phyloP scores from a whole-genome alignment of 257 asterid species.

The Anisodus tanguticus region DNA sequence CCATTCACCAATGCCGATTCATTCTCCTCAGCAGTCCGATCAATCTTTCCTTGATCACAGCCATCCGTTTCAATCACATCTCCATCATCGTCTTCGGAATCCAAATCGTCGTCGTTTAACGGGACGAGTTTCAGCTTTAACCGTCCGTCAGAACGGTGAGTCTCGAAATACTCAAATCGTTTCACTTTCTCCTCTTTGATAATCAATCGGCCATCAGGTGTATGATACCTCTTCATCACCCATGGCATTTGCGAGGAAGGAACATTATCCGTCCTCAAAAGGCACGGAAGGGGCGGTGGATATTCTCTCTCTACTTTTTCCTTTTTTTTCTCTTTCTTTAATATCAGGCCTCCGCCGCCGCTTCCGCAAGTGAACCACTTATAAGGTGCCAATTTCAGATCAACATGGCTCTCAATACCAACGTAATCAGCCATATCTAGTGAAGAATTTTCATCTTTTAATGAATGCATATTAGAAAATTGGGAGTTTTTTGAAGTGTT shows the following conservation, averaged over 20 bases:
- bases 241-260: slow-evolving; percentile 61
- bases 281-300: slow-evolving; percentile 73
- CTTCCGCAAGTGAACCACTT: slow-evolving; percentile 5
- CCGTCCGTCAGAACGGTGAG: slow-evolving; percentile 65
- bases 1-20: slow-evolving; percentile 12
- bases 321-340: slow-evolving; percentile 27
- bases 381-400: slow-evolving; percentile 32
- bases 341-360: not conserved
- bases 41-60: slow-evolving; percentile 26
- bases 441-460: not conserved
- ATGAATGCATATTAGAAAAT: slow-evolving; percentile 43
- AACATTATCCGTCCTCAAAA: slow-evolving; percentile 44
- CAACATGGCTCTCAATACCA: slow-evolving; percentile 60
- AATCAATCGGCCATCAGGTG: slow-evolving; percentile 64
- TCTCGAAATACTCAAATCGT: slow-evolving; percentile 61
- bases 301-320: slow-evolving; percentile 34
- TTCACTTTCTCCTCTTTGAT: slow-evolving; percentile 62
- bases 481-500: slow-evolving; percentile 31
- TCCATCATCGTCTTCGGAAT: slow-evolving; percentile 21
- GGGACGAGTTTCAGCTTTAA: slow-evolving; percentile 61
- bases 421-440: slow-evolving; percentile 52
- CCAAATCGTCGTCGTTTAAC: slow-evolving; percentile 34
- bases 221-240: slow-evolving; percentile 57
- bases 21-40: slow-evolving; percentile 28
- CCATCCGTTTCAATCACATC: slow-evolving; percentile 33